Conservation (phyloP, 306 rosid genomes). For the Malus domestica region DNA sequence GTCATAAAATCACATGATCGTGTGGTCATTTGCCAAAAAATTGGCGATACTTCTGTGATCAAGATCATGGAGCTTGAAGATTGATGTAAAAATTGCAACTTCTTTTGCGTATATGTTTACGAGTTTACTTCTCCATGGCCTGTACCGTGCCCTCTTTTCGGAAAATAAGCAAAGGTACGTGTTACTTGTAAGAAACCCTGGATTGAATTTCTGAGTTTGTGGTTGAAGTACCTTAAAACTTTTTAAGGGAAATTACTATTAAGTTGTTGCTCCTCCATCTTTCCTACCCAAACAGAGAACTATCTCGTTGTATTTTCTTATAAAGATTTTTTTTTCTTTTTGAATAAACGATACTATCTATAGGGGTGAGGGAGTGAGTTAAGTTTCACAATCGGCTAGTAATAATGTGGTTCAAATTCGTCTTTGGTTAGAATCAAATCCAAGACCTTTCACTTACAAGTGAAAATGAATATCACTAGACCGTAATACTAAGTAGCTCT, state of each 20-base stretch:
- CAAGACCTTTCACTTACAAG: too few species aligned
- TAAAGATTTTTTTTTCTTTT: too few species aligned
- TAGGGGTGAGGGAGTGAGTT: too few species aligned
- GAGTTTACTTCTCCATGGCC: not conserved
- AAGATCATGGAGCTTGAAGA: slow-evolving; percentile 96
- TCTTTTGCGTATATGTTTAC: not conserved
- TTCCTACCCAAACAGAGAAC: not conserved
- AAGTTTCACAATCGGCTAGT: too few species aligned
- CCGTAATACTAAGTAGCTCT: accelerated
- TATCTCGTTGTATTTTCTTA: too few species aligned
- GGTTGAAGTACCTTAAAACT: not conserved
- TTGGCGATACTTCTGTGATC: slow-evolving; percentile 73
- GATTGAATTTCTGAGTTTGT: not conserved
- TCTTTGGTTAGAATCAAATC: too few species aligned
- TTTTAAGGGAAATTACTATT: not conserved
- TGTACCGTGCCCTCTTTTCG: not conserved
- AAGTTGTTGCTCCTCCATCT: not conserved
- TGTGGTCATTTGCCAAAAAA: slow-evolving; percentile 84
- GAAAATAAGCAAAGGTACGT: not conserved
- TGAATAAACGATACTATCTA: too few species aligned
- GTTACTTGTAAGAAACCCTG: not conserved
- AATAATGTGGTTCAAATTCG: too few species aligned
- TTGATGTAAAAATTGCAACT: slow-evolving; percentile 6
- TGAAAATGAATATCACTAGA: too few species aligned
- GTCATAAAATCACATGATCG: slow-evolving; percentile 72